These are phyloP conservation scores for Annulohypoxylon truncatum DNA, from an alignment of 2,329 filamentous ascomycete genomes.

Conservation along the genomic window DNA sequence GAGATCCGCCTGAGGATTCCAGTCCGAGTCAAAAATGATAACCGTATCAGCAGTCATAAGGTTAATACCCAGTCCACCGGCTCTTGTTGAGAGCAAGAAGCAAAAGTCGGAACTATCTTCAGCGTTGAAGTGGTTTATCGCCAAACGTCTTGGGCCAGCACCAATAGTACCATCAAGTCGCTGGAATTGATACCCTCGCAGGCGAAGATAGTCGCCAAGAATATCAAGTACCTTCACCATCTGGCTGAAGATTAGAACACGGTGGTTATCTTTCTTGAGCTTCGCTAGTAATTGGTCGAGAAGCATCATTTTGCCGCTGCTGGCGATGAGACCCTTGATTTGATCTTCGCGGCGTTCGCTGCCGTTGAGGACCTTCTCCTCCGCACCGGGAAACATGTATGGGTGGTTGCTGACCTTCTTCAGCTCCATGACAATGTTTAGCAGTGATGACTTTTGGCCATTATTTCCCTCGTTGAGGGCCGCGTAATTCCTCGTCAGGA, in stretches of 20 bases:
- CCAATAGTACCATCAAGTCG: conserved; percentile 95
- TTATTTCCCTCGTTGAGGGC: conserved; percentile 90
- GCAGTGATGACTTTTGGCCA: conserved; percentile 91
- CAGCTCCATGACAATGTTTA: conserved; percentile 99
- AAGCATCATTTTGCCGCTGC: conserved; percentile 99
- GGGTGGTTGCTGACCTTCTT: conserved; percentile 99
- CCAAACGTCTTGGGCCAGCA: conserved; percentile 85
- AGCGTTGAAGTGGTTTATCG: conserved; percentile 99
- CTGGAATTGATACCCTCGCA: conserved; percentile 95
- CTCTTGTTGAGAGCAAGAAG: conserved; percentile 93
- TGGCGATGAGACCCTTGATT: conserved; percentile 92
- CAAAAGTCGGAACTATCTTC: conserved; percentile 95
- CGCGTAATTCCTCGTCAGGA: conserved; percentile 94
- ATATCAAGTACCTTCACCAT: conserved; percentile 99
- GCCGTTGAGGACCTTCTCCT: conserved; percentile 86
- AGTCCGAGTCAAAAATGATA: conserved; percentile 97
- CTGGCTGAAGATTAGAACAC: conserved; percentile 97
- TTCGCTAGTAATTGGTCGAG: conserved; percentile 95
- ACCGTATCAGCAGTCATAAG: conserved; percentile 99
- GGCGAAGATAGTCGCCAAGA: conserved; percentile 89
- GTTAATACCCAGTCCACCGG: conserved; percentile 98
- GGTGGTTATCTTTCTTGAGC: conserved; percentile 91
- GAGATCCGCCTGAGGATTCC: conserved; percentile 98
- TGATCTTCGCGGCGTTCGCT: conserved; percentile 87
- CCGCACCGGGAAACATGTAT: conserved; percentile 95